Evolutionary conservation across 2,329 filamentous ascomycete species (phyloP), one percentile per base, ranked within the genome.

Genomic region (Fusarium succisae): DNA sequence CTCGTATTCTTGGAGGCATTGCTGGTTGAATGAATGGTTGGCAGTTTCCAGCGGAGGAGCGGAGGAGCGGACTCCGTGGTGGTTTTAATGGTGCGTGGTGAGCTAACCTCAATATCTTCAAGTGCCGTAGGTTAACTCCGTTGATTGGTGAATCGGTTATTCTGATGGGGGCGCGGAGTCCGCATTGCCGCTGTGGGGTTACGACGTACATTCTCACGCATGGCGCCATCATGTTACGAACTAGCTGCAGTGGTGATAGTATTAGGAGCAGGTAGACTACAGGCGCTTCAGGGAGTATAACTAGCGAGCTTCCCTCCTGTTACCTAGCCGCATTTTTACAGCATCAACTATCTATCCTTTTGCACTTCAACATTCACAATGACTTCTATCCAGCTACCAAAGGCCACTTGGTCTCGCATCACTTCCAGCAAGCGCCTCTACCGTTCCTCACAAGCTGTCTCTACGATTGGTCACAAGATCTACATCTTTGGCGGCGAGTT

Each of bases 401-500:
- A 10, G 2, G 63, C 37, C 2, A 50, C 5, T 0, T 66, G 50
- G 61, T 38, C 22, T 35, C 30, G 24, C 1, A 15, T 66, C 2
- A 38, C 61, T 10, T 57, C 38, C 0, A 66, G 32, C 7, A 43
- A 66, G n/a, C 48, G 43, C 6, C 48, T 66, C 1, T 17, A 39
- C 6, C 28, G 63, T 5, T 66, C 63, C 6, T 66, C 63, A 0
- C 61, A 66, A 8, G 63, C 63, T 43, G 41, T 58, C 2, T 66
- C 63, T 3, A 18, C 22, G 8, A 9, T 66, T 1, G 37, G n/a
- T 2, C 14, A 57, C 1, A 41, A 37, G 2, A 38, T 12, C 0
- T 66, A 66, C 5, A n/a, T 66, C 8, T 66, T 66, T n/a, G 63
- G 63, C 2, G 63, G 61, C 12, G 63, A 66, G 15, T 15, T 66